Conservation (phyloP, 2,329 filamentous ascomycete genomes). For the Calonectria hongkongensis region DNA sequence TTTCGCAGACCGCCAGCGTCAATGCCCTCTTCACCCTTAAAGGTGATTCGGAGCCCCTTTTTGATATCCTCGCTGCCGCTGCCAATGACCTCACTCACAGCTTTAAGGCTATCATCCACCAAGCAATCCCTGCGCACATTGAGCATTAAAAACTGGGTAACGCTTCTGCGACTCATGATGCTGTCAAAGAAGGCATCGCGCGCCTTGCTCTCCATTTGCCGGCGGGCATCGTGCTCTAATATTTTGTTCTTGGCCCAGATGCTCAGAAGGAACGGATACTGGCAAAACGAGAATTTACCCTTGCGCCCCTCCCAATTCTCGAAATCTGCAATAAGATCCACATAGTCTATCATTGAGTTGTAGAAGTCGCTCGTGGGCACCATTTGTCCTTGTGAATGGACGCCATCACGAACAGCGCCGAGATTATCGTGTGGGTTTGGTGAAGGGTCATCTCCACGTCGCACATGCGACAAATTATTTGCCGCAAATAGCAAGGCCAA, state of each 20-base stretch:
- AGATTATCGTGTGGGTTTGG: conserved; percentile 51
- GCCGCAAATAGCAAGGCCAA: conserved; percentile 89
- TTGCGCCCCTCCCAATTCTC: conserved; percentile 88
- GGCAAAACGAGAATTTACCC: conserved; percentile 89
- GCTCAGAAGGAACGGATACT: conserved; percentile 93
- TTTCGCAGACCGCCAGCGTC: conserved; percentile 93
- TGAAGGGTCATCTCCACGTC: conserved; percentile 56
- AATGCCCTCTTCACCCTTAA: conserved; percentile 91
- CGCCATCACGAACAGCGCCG: conserved; percentile 49
- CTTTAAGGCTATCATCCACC: conserved; percentile 89
- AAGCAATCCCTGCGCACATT: conserved; percentile 89
- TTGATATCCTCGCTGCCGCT: conserved; percentile 90
- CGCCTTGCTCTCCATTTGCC: conserved; percentile 92
- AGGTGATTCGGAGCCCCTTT: conserved; percentile 90
- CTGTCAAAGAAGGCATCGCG: conserved; percentile 94
- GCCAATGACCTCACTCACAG: conserved; percentile 89
- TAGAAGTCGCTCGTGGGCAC: conserved; percentile 91
- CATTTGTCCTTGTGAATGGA: conserved; percentile 74
- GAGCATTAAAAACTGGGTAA: conserved; percentile 86
- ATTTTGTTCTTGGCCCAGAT: conserved; percentile 95
- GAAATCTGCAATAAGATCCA: conserved; percentile 90
- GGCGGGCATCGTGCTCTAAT: conserved; percentile 88
- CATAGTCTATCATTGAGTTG: conserved; percentile 88
- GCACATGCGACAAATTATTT: conserved; percentile 75
- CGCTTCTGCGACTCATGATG: conserved; percentile 83